A percentile compares a stretch with the other conserved stretches of the same genome.
phyloP scores from a whole-genome alignment of 2,329 filamentous ascomycete species.

The Tolypocladium tundrense region DNA sequence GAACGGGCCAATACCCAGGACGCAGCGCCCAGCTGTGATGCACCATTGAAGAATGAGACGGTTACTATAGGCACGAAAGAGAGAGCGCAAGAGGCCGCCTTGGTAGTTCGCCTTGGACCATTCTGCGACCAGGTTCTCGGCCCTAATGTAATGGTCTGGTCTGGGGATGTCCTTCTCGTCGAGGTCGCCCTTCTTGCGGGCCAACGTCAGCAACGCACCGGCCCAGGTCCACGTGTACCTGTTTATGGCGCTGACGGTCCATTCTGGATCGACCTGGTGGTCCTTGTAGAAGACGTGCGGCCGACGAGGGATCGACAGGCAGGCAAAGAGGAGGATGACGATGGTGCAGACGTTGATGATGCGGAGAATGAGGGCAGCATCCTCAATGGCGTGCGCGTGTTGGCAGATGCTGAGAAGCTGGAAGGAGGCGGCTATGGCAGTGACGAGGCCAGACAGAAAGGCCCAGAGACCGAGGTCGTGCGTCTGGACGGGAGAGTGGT shows the following conservation, averaged over 20 bases:
- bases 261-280: constrained; percentile 51
- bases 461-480: constrained; percentile 44
- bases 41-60: constrained; percentile 48
- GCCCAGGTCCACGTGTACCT: constrained; percentile 61
- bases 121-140: constrained; percentile 36
- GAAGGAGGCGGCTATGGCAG: constrained; percentile 31
- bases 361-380: constrained; percentile 33
- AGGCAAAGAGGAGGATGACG: constrained; percentile 34
- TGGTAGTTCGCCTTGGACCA: constrained; percentile 39
- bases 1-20: constrained; percentile 61
- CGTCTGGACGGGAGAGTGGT: constrained; percentile 38
- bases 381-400: constrained; percentile 20
- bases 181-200: constrained; percentile 47
- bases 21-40: constrained; percentile 41
- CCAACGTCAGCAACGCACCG: constrained; percentile 39
- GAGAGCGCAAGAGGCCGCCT: constrained; percentile 46
- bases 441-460: constrained; percentile 34
- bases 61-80: constrained; percentile 47
- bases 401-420: constrained; percentile 30
- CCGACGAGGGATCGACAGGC: constrained; percentile 51
- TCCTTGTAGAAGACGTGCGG: constrained; percentile 55
- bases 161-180: constrained; percentile 53
- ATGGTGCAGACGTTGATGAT: constrained; percentile 33
- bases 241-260: constrained; percentile 48
- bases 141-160: constrained; percentile 44